Base-by-base conservation (phyloP, 805 yeast species). In the Metschnikowia gruessii region DNA sequence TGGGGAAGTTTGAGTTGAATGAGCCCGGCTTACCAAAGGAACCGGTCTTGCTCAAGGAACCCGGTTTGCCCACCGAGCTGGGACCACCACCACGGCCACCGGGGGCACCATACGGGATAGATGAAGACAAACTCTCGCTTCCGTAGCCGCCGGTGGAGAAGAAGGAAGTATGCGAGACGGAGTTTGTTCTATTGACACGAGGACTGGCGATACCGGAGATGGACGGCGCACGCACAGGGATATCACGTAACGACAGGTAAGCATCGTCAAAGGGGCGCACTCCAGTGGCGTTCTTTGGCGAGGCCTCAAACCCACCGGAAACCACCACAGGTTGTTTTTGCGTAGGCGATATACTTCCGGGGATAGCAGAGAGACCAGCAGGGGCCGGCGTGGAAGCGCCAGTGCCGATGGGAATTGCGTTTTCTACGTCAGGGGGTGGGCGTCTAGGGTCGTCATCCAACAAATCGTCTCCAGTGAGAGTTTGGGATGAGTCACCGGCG, bases 51-150 rank as follows among this genome's bases (percentile, higher is more conserved):
- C 48, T 49, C 19, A 40, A 13, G 4, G 51, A 42, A 40, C 45
- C 37, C 33, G 28, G 37, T 37, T 36, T 37, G 17, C 55, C 53
- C 12, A 37, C 29, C 9, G 52, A 36, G 30, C 43, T 42, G 3
- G 43, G 31, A 24, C 42, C 33, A n/a, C 44, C 33, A 12, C 41
- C 40, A 38, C 66, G 74, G 8, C 86, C 84, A 19, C 87, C 87
- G 1, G 90, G 90, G 1, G 82, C 88, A 7, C 84, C 74, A 62
- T 83, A 84, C 1, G 90, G 90, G 41, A 84, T 83, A 33, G 80
- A 73, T 19, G 80, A 70, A 4, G 86, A 78, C 53, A 83, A 68
- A 49, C 72, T 68, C 49, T 72, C 76, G 33, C 61, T 56, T 21
- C 66, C 66, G 50, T 65, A 64, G 42, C 66, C 66, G 15, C 63